Percentiles rank a stretch among this genome's conserved stretches.
These are phyloP conservation scores for Orbilia quercus DNA, from an alignment of 2,329 filamentous ascomycete species.

Conservation along the genomic window DNA sequence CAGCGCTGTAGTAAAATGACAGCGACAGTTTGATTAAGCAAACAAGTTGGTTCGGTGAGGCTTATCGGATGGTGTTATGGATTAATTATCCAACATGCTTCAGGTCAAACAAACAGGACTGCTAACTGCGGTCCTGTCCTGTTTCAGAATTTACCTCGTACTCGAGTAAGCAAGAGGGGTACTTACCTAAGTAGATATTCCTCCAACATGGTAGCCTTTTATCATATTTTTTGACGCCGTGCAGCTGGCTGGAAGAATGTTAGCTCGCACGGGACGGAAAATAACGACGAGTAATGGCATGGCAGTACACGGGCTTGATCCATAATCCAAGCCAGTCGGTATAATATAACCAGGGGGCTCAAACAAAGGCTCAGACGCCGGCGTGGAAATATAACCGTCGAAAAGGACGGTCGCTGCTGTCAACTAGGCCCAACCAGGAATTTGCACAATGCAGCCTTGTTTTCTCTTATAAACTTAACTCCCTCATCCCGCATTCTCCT, in stretches of 20 bases:
- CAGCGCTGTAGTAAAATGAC: no score
- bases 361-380: slow-evolving; percentile 47
- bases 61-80: not conserved
- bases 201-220: slow-evolving; percentile 5
- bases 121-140: not conserved
- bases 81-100: not conserved
- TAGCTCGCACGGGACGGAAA: slow-evolving; percentile 42
- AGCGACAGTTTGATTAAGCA: slow-evolving; percentile 10
- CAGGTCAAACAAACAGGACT: not conserved
- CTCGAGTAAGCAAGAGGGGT: not conserved
- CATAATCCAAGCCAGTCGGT: not conserved
- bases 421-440: slow-evolving; percentile 28
- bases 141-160: not conserved
- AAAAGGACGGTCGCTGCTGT: not conserved
- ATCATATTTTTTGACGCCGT: slow-evolving; percentile 25
- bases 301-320: slow-evolving; percentile 3
- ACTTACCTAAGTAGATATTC: not conserved
- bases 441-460: slow-evolving; percentile 44
- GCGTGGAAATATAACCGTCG: slow-evolving; percentile 33
- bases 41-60: not conserved
- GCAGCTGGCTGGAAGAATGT: slow-evolving; percentile 24
- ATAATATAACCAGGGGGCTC: slow-evolving; percentile 9
- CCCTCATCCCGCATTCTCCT: slow-evolving; percentile 39
- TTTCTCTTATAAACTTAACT: slow-evolving; percentile 34
- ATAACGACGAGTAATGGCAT: slow-evolving; percentile 25